These are phyloP conservation scores for Panicum virgatum DNA, from an alignment of 202 grass and related monocot species.

Conservation along the genomic window DNA sequence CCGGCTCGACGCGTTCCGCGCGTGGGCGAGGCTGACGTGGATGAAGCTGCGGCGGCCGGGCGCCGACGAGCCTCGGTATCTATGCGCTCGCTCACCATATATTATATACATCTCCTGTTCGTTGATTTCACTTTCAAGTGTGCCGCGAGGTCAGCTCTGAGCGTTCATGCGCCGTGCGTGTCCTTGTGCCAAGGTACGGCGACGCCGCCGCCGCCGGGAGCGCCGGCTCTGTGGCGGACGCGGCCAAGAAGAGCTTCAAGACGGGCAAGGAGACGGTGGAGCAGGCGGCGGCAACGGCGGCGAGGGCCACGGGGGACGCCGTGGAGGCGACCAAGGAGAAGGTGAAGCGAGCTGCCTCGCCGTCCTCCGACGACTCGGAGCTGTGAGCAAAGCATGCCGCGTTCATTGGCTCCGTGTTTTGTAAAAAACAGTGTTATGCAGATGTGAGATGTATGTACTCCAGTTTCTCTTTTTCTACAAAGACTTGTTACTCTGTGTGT, in stretches of 20 bases:
- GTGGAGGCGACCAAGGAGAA: slow-evolving; percentile 50
- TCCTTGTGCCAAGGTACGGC: slow-evolving; percentile 7
- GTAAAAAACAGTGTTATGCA: not conserved
- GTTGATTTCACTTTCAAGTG: too few relatives aligned
- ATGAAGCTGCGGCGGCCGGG: slow-evolving; percentile 52
- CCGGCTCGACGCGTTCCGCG: slow-evolving; percentile 52
- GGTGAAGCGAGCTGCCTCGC: slow-evolving; percentile 35
- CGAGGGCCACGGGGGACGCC: slow-evolving; percentile 35
- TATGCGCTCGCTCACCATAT: not conserved
- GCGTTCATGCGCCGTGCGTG: not conserved
- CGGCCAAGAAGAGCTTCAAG: slow-evolving; percentile 61
- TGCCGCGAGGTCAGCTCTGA: not conserved
- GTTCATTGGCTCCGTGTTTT: not conserved
- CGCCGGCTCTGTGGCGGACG: slow-evolving; percentile 36
- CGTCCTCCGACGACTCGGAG: not conserved
- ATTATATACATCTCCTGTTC: not conserved
- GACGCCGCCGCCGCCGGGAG: not conserved
- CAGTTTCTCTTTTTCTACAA: too few relatives aligned
- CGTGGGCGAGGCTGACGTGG: slow-evolving; percentile 59
- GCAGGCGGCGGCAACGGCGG: slow-evolving; percentile 43
- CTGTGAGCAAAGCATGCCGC: slow-evolving; percentile 15
- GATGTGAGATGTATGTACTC: not conserved
- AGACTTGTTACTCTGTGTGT: too few relatives aligned
- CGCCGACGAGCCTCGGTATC: slow-evolving; percentile 38
- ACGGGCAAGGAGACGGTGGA: slow-evolving; percentile 58